Base-by-base conservation (phyloP, 1,284 basidiomycete genomes). In the Marasmius tenuissimus region DNA sequence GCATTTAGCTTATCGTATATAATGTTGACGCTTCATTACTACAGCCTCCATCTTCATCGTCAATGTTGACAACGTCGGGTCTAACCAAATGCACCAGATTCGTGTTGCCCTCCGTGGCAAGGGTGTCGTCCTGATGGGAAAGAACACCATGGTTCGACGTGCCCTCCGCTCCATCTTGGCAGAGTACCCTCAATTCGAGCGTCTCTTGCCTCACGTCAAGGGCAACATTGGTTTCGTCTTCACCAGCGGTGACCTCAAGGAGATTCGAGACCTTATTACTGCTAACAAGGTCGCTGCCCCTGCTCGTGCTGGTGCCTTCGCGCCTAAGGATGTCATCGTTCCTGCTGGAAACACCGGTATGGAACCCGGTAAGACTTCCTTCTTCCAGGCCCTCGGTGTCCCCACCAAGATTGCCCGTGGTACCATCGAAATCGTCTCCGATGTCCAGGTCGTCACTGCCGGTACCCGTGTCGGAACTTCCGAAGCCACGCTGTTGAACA, bases 71-170 rank as follows among this genome's bases (percentile, higher is more conserved):
- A 99, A 99, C 81, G 97, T 99, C 75, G 94, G 94, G 65, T 98
- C 96, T 66, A 97, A 98, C 86, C 97, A 99, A 83, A 94, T 96
- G 94, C 96, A 97, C 77, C 95, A 97, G 80, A 98, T 99, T 76
- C 96, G 97, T 84, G 91, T 94, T 70, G 84, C 97, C 59, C 89
- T 99, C 77, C 95, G 97, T 72, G 95, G 95, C 74, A 96, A 94
- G 79, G 97, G 93, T 85, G 83, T 96, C 64, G 96, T 99, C 68
- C 81, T 99, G 72, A 99, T 99, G 97, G 97, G 97, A 76, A 99
- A 99, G 85, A 99, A 99, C 91, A 99, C 97, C 76, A 98, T 99
- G 97, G 96, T 98, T 73, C 94, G 97, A 81, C 95, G 97, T 75
- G 97, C 96, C 63, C 87, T 99, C 69, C 95, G 97, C 71, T 85